Conservation (phyloP, 164 flowering plant species). For the Vitis riparia region DNA sequence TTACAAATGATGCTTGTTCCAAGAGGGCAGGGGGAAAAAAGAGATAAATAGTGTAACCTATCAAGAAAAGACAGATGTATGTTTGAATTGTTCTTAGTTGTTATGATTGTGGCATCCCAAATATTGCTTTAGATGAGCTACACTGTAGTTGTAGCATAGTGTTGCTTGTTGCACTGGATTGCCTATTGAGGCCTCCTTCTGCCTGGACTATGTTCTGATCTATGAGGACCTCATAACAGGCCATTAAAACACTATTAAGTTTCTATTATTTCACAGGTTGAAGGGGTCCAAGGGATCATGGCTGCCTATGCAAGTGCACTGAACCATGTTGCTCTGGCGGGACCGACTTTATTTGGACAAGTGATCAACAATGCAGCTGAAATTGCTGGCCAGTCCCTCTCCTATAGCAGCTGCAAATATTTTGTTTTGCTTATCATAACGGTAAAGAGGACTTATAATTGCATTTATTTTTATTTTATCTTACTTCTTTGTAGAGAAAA, state of each 20-base stretch:
- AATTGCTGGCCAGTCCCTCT: conserved; percentile 59
- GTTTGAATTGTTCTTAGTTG: no score
- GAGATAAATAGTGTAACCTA: no score
- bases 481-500: not conserved
- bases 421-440: conserved; percentile 82
- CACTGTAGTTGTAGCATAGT: no score
- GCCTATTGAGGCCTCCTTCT: not conserved
- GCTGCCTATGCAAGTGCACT: conserved; percentile 72
- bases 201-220: not conserved
- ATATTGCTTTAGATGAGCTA: no score
- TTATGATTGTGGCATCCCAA: no score
- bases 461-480: not conserved
- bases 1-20: no score
- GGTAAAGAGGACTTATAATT: conserved; percentile 31
- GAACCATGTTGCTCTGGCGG: conserved; percentile 63
- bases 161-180: no score
- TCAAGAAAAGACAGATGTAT: no score
- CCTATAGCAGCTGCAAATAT: conserved; percentile 49
- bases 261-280: conserved; percentile 48
- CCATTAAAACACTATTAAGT: not conserved
- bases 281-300: conserved; percentile 84
- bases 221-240: not conserved
- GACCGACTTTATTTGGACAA: conserved; percentile 89
- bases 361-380: conserved; percentile 81
- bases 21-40: no score